phyloP scores from a whole-genome alignment of 106 monocot species.

The Phalaenopsis equestris region DNA sequence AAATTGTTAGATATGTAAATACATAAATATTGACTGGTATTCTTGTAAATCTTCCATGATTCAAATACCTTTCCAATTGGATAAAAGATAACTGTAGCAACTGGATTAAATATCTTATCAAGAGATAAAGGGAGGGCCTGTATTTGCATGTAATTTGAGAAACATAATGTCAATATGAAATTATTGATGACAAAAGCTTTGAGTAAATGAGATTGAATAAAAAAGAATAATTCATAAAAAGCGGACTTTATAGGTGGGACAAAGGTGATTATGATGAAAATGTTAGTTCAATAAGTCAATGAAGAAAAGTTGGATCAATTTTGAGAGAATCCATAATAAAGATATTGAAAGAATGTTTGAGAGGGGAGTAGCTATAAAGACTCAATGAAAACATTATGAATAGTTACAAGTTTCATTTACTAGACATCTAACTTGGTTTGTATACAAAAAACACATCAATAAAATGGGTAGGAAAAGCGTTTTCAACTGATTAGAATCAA shows the following conservation, averaged over 20 bases:
- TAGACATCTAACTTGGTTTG: not conserved
- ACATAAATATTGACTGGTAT: too few relatives aligned
- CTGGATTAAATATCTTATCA: slow-evolving; percentile 92
- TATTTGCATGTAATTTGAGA: slow-evolving; percentile 11
- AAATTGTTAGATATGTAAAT: too few relatives aligned
- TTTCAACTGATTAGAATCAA: not conserved
- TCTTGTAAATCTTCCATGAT: too few relatives aligned
- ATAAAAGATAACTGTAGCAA: slow-evolving; percentile 82
- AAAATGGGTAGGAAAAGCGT: not conserved
- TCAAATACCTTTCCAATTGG: slow-evolving; percentile 3
- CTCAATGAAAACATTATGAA: not conserved
- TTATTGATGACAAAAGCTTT: not conserved
- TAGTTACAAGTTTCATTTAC: not conserved
- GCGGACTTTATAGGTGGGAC: too few relatives aligned
- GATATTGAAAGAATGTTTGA: not conserved
- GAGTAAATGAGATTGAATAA: not conserved
- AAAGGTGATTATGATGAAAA: not conserved
- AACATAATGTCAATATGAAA: not conserved
- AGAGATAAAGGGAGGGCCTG: slow-evolving; percentile 98
- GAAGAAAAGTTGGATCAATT: not conserved
- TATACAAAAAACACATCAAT: not conserved
- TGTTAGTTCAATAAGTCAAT: not conserved
- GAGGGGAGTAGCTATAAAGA: not conserved
- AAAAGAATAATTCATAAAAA: too few relatives aligned
- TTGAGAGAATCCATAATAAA: not conserved